Evolutionary conservation across 441 rosid genomes (phyloP).

Genomic region (Croton setiger): DNA sequence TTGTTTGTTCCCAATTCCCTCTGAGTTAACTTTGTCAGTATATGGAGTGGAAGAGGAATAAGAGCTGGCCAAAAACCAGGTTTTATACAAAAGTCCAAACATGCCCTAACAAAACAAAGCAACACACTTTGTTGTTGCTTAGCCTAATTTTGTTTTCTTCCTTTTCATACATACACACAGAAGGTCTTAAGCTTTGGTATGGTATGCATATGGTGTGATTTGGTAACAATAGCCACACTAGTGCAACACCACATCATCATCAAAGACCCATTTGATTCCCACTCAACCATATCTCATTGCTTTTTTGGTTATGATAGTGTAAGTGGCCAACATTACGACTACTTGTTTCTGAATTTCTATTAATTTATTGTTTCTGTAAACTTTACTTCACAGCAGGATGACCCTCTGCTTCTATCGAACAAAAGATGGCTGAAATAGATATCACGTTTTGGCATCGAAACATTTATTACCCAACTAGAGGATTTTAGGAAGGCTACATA

Average conservation of each 20-base stretch:
- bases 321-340: constrained; percentile 29
- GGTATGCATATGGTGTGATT: too few relatives aligned
- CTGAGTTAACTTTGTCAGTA: constrained; percentile 28
- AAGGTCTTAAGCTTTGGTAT: too few relatives aligned
- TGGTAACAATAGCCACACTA: too few relatives aligned
- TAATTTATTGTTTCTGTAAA: too few relatives aligned
- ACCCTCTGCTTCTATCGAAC: too few relatives aligned
- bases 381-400: too few relatives aligned
- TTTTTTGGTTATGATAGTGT: constrained; percentile 1
- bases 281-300: constrained; percentile 20
- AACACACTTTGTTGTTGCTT: constrained; percentile 47
- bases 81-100: too few relatives aligned
- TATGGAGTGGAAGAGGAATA: constrained; percentile 47
- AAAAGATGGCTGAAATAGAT: too few relatives aligned
- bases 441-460: too few relatives aligned
- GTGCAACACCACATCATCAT: constrained; percentile 33
- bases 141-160: constrained; percentile 37
- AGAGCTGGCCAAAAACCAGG: constrained; percentile 50
- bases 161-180: too few relatives aligned
- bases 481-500: too few relatives aligned
- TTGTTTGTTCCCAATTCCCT: constrained; percentile 5
- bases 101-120: constrained; percentile 55
- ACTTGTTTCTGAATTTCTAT: neutral
- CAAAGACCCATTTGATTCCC: constrained; percentile 22
- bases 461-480: too few relatives aligned